Conservation (phyloP, 768 basidiomycete species). For the Thelephora aurantiotincta region DNA sequence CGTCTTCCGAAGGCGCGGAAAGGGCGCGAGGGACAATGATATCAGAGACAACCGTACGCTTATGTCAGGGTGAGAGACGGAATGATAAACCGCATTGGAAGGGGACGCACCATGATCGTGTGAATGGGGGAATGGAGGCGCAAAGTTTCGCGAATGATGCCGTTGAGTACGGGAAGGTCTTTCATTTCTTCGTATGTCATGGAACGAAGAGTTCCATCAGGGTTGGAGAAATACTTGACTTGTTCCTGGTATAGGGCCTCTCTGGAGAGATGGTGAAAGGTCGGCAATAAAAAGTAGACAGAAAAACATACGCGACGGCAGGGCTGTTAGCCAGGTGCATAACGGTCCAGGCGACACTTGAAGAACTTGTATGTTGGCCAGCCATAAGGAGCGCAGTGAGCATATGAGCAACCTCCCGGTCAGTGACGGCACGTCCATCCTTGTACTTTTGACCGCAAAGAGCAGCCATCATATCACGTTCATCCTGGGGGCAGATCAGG, state of each 20-base stretch:
- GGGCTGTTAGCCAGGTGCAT: conserved; percentile 72
- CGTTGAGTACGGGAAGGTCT: conserved; percentile 69
- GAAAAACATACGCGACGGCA: conserved; percentile 50
- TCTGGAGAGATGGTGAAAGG: conserved; percentile 21
- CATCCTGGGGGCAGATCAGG: conserved; percentile 30
- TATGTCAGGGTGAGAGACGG: background rate
- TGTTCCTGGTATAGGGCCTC: conserved; percentile 86
- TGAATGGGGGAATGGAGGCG: conserved; percentile 93
- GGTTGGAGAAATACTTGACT: conserved; percentile 60
- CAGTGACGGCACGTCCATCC: conserved; percentile 58
- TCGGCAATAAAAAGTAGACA: background rate
- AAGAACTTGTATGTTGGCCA: conserved; percentile 95
- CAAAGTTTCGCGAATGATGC: conserved; percentile 87
- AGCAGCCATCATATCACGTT: conserved; percentile 87
- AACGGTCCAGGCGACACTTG: conserved; percentile 81
- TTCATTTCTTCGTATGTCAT: conserved; percentile 83
- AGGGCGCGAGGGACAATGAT: conserved; percentile 73
- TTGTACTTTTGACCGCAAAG: conserved; percentile 78
- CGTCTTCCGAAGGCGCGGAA: conserved; percentile 60
- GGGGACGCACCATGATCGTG: conserved; percentile 47
- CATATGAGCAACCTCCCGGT: conserved; percentile 93
- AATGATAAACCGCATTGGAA: background rate
- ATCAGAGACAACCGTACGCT: conserved; percentile 77
- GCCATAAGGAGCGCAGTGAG: conserved; percentile 99
- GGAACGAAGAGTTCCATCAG: conserved; percentile 66